phyloP scores from a whole-genome alignment of 345 rosid species.

The sweet orange (Citrus sinensis) region DNA sequence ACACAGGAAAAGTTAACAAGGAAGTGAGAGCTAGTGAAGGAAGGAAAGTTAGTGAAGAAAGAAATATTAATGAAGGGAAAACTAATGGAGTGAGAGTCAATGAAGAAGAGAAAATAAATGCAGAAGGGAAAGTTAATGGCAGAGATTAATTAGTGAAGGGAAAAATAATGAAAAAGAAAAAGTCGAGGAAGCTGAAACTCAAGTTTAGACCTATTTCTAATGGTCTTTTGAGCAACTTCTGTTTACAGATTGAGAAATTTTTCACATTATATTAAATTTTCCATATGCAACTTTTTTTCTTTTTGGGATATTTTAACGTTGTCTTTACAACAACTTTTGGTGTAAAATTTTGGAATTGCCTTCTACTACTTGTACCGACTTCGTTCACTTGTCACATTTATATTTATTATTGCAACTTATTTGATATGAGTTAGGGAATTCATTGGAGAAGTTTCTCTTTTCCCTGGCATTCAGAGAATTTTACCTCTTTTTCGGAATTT shows the following conservation, averaged over 20 bases:
- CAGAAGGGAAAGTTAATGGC: background rate
- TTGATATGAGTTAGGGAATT: background rate
- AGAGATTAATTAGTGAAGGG: background rate
- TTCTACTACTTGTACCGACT: background rate
- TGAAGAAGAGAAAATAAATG: background rate
- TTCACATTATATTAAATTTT: background rate
- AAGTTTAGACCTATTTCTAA: background rate
- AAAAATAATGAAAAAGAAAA: background rate
- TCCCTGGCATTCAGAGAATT: too few species aligned
- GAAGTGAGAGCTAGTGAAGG: background rate
- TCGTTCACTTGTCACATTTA: background rate
- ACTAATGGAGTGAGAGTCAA: background rate
- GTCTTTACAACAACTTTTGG: background rate
- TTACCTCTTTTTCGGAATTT: too few species aligned
- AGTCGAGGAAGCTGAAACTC: background rate
- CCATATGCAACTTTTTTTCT: background rate
- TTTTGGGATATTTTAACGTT: too few species aligned
- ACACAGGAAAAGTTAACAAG: constrained; percentile 1
- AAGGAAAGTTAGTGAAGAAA: constrained; percentile 13
- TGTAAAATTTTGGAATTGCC: background rate
- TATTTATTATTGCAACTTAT: background rate
- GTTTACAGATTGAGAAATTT: background rate
- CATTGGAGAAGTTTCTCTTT: background rate
- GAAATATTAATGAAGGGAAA: background rate
- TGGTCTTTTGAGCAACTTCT: background rate